Conservation (phyloP, 495 filamentous ascomycete genomes). For the Neohortaea acidophila region DNA sequence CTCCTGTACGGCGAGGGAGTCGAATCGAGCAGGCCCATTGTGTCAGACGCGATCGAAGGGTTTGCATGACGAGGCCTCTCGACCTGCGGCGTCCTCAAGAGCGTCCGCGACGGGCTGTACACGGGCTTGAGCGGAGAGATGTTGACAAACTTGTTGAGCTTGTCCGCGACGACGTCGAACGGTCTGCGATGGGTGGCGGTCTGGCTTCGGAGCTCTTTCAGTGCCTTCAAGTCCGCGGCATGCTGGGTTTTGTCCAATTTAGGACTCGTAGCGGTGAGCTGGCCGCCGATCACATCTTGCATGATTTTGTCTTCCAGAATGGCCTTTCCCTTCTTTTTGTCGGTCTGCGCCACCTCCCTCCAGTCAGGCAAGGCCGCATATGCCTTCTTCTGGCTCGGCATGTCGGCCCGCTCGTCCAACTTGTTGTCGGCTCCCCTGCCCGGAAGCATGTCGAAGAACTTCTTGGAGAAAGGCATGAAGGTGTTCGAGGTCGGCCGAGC, state of each 20-base stretch:
- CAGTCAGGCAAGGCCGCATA: too few relatives aligned
- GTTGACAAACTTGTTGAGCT: neutral
- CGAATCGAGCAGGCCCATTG: neutral
- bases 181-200: neutral
- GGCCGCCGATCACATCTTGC: neutral
- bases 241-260: neutral
- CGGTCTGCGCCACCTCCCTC: too few relatives aligned
- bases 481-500: too few relatives aligned
- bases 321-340: neutral
- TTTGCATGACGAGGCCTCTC: too few relatives aligned
- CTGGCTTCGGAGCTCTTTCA: neutral
- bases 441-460: too few relatives aligned
- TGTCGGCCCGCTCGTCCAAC: too few relatives aligned
- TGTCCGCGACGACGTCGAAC: neutral
- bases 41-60: too few relatives aligned
- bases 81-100: too few relatives aligned
- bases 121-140: neutral
- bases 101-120: neutral
- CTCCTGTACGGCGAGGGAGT: neutral
- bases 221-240: neutral
- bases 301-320: neutral
- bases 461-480: too few relatives aligned
- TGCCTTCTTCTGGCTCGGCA: too few relatives aligned
- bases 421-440: too few relatives aligned
- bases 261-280: neutral